Evolutionary conservation across 139 green algal species (phyloP).

Genomic region (Zygnema cylindricum): DNA sequence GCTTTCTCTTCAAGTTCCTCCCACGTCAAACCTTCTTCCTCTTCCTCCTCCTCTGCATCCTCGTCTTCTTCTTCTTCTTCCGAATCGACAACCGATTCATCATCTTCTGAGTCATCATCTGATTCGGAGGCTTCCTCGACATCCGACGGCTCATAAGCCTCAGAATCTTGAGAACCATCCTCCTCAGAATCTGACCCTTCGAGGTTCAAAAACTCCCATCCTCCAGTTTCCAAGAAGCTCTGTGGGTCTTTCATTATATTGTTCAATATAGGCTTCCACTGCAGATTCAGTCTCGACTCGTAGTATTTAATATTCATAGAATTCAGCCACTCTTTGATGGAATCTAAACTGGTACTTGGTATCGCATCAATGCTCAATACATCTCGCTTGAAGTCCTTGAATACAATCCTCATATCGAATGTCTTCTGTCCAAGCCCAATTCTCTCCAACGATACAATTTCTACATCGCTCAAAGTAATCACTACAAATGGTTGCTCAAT

Average conservation of each 20-base stretch:
- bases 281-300: conserved; percentile 96
- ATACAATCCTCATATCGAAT: conserved; percentile 98
- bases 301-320: conserved; percentile 96
- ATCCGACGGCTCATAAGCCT: conserved; percentile 52
- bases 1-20: conserved; percentile 49
- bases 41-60: conserved; percentile 45
- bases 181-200: conserved; percentile 66
- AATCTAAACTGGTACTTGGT: conserved; percentile 86
- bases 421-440: conserved; percentile 98
- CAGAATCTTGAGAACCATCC: conserved; percentile 26
- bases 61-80: conserved; percentile 43
- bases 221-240: conserved; percentile 86
- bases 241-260: conserved; percentile 88
- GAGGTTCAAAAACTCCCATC: conserved; percentile 96
- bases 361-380: conserved; percentile 85
- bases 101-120: conserved; percentile 38
- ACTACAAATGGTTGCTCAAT: conserved; percentile 95
- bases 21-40: conserved; percentile 46
- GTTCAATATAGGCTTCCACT: conserved; percentile 98
- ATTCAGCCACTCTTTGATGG: conserved; percentile 92
- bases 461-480: conserved; percentile 78
- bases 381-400: conserved; percentile 78
- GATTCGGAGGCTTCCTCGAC: conserved; percentile 36
- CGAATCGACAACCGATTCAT: conserved; percentile 50
- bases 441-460: conserved; percentile 97